Evolutionary conservation across 176 grass and related monocot species (phyloP).

Genomic region (Eremochloa ophiuroides): DNA sequence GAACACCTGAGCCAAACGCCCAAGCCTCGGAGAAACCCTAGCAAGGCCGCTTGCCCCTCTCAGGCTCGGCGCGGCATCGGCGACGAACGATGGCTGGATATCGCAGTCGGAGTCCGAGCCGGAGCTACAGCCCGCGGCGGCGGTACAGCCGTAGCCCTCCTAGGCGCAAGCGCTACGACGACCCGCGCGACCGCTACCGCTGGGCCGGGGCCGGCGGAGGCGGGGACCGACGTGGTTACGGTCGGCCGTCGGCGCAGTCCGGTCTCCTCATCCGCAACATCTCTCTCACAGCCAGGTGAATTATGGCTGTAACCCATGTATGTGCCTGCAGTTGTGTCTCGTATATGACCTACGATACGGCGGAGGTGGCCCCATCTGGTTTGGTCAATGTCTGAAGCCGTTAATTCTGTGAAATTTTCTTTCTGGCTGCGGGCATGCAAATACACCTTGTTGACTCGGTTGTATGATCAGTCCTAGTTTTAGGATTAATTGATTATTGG

Average conservation of each 20-base stretch:
- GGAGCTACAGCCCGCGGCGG: conserved; percentile 50
- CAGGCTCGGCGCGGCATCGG: not conserved
- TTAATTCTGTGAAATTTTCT: not conserved
- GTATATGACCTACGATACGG: conserved; percentile 5
- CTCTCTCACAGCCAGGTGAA: conserved; percentile 52
- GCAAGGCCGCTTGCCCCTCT: not conserved
- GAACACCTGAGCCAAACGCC: not conserved
- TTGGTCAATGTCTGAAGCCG: not conserved
- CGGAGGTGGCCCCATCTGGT: not conserved
- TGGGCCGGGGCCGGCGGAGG: conserved; percentile 7
- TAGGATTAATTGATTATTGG: not conserved
- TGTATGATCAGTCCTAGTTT: not conserved
- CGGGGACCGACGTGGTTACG: conserved; percentile 24
- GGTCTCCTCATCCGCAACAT: conserved; percentile 74
- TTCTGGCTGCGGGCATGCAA: not conserved
- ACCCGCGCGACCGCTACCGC: conserved; percentile 44
- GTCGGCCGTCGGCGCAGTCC: conserved; percentile 30
- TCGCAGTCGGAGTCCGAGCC: conserved; percentile 47
- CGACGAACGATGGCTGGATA: conserved; percentile 40
- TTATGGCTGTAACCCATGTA: not conserved
- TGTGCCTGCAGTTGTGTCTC: not conserved
- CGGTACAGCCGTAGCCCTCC: conserved; percentile 55
- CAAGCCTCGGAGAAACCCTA: conserved; percentile 39
- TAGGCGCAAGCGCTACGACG: conserved; percentile 46
- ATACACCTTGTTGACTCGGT: not conserved